Percentiles rank a stretch among this genome's conserved stretches.
Evolutionary conservation across 345 rosid species (phyloP).

Genomic region (Euphorbia peplus): DNA sequence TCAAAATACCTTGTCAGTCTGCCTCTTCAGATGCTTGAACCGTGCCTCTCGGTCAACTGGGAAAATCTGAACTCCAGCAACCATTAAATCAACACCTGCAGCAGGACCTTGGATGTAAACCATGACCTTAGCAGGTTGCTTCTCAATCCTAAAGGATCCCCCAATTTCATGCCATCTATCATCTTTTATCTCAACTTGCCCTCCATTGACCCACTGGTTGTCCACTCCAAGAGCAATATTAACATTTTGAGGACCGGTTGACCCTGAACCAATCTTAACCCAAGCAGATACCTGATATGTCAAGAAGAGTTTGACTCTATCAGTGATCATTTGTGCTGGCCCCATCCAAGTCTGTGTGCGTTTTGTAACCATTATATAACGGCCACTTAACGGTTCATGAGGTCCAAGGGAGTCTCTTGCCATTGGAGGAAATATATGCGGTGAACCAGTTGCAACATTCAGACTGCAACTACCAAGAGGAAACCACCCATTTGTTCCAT

Average conservation of each 20-base stretch:
- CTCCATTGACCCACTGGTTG: constrained; percentile 88
- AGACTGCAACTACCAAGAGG: constrained; percentile 81
- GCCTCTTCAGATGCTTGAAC: constrained; percentile 56
- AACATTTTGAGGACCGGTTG: constrained; percentile 66
- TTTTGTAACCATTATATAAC: constrained; percentile 59
- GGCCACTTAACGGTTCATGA: constrained; percentile 69
- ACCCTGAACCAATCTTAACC: constrained; percentile 64
- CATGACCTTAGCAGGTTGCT: constrained; percentile 71
- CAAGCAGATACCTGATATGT: constrained; percentile 93
- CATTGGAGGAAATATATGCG: constrained; percentile 73
- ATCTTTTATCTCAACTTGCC: constrained; percentile 72
- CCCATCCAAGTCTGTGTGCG: constrained; percentile 98
- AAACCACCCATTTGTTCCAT: constrained; percentile 79
- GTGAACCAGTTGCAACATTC: constrained; percentile 66
- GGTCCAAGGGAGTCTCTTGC: constrained; percentile 74
- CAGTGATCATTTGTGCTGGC: constrained; percentile 88
- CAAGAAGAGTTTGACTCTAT: constrained; percentile 63
- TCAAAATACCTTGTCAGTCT: constrained; percentile 58
- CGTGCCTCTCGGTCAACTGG: constrained; percentile 63
- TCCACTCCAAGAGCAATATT: constrained; percentile 86
- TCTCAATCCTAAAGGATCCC: constrained; percentile 90
- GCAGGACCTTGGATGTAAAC: constrained; percentile 84
- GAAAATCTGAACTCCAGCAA: constrained; percentile 79
- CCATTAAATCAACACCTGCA: constrained; percentile 73
- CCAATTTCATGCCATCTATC: constrained; percentile 85